phyloP scores from a whole-genome alignment of 2,329 filamentous ascomycete genomes.

The Metarhizium robertsii region DNA sequence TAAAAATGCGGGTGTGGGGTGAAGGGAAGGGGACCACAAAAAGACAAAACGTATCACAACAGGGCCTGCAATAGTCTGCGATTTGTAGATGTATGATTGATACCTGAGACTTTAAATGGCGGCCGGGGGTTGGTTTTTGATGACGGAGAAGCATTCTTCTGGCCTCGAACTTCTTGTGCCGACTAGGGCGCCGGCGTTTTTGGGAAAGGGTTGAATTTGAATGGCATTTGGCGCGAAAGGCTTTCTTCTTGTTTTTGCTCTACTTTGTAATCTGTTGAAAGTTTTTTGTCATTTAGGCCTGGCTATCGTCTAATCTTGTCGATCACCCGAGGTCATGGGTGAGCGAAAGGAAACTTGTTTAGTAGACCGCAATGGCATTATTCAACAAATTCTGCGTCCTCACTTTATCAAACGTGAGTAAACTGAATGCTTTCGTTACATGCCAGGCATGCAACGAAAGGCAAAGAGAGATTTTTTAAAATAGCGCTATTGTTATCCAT shows the following conservation, averaged over 20 bases:
- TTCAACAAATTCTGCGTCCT: not conserved
- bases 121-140: not conserved
- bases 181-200: constrained; percentile 22
- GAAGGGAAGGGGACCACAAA: constrained; percentile 1
- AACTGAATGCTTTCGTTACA: not conserved
- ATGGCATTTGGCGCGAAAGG: constrained; percentile 22
- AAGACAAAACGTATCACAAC: not conserved
- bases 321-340: not conserved
- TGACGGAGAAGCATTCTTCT: constrained; percentile 11
- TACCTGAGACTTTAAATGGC: constrained; percentile 19
- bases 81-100: constrained; percentile 15
- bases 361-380: not conserved
- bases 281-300: not conserved
- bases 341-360: not conserved
- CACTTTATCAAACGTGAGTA: not conserved
- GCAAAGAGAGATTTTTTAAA: not conserved
- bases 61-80: constrained; percentile 8
- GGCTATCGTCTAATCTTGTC: not conserved
- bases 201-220: constrained; percentile 16
- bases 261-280: not conserved
- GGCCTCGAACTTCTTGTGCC: constrained; percentile 17
- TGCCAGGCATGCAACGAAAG: not conserved
- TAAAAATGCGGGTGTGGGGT: not conserved
- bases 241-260: constrained; percentile 8
- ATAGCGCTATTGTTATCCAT: not conserved